Evolutionary conservation across 2,329 filamentous ascomycete genomes (phyloP).

Genomic region (Sphaerulina vaccinii): DNA sequence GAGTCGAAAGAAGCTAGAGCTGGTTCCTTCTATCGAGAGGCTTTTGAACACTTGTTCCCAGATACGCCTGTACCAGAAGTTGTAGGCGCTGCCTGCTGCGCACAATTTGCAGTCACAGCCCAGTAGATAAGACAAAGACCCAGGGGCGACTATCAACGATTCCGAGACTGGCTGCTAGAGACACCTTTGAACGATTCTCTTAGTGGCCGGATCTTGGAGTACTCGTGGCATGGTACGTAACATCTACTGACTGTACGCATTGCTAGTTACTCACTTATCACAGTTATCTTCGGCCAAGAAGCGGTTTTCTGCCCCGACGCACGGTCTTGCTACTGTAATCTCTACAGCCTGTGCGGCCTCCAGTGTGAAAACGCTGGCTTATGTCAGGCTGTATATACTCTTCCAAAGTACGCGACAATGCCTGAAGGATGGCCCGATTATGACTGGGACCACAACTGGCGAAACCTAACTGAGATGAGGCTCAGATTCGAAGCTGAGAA

Average conservation of each 20-base stretch:
- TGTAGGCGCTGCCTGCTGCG: constrained; percentile 55
- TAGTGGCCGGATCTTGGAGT: constrained; percentile 57
- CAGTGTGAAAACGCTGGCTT: constrained; percentile 3
- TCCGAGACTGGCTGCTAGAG: constrained; percentile 50
- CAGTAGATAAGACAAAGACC: too few relatives aligned
- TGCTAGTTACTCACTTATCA: background rate
- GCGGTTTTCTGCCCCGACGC: constrained; percentile 12
- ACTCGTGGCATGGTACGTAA: constrained; percentile 56
- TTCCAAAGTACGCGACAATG: constrained; percentile 4
- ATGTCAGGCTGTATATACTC: constrained; percentile 7
- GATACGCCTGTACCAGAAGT: constrained; percentile 41
- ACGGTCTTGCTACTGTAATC: constrained; percentile 13
- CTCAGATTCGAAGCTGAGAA: constrained; percentile 1
- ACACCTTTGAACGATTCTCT: constrained; percentile 50
- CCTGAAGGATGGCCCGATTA: constrained; percentile 18
- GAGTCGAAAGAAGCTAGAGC: constrained; percentile 43
- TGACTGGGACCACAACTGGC: constrained; percentile 13
- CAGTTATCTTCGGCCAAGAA: constrained; percentile 16
- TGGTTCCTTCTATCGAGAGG: constrained; percentile 50
- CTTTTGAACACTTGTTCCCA: constrained; percentile 52
- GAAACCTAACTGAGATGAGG: constrained; percentile 12
- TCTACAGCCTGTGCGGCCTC: constrained; percentile 11
- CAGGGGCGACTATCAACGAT: constrained; percentile 50
- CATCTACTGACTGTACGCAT: background rate
- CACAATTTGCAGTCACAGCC: constrained; percentile 54